Evolutionary conservation across 352 stramenopile species (phyloP), one percentile per base, ranked within the genome.

Genomic region (Pythium volutum): DNA sequence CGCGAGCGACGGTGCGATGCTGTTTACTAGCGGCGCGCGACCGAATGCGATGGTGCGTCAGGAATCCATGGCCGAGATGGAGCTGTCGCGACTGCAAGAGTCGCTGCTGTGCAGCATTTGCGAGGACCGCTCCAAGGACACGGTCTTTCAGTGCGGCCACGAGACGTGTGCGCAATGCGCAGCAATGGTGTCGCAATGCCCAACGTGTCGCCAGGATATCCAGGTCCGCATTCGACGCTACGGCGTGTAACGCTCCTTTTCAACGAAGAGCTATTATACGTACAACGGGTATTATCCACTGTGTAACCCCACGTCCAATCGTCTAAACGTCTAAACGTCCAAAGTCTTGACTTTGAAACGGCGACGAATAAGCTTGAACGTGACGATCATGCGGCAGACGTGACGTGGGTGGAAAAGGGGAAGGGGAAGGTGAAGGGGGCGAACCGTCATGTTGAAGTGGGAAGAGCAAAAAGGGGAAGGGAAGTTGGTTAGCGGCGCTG

Each of bases 91-190:
- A 45, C 59, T 95, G 47, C 79, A 92, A 54, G 80, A 93, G 46
- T 65, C 74, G 31, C 65, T 89, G 29, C 49, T 91, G 33, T 93
- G 84, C 53, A 57, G 60, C 23, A 93, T 95, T 55, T 95, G 85
- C 46, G 77, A 91, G 53, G 85, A 93, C 52, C 74, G 71, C 20
- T 71, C 72, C 29, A 95, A 95, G 59, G 73, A 95, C 66, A 84
- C 70, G 33, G 84, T 93, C 38, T 93, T 92, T 70, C 84, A 93
- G 70, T 93, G 84, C 53, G 86, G 82, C 20, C 86, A 95, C 58
- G 81, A 95, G 55, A 92, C 84, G 27, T 95, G 86, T 51, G 59
- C 69, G 23, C 59, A 63, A 14, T 93, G 86, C 41, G 69, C 71
- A 0, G 47, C 81, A 10, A 63, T 85, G 31, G 36, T 95, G 20